A percentile compares a stretch with the other conserved stretches of the same genome.
These are phyloP conservation scores for Rusavskia elegans DNA, from an alignment of 495 filamentous ascomycete species.

Conservation along the genomic window DNA sequence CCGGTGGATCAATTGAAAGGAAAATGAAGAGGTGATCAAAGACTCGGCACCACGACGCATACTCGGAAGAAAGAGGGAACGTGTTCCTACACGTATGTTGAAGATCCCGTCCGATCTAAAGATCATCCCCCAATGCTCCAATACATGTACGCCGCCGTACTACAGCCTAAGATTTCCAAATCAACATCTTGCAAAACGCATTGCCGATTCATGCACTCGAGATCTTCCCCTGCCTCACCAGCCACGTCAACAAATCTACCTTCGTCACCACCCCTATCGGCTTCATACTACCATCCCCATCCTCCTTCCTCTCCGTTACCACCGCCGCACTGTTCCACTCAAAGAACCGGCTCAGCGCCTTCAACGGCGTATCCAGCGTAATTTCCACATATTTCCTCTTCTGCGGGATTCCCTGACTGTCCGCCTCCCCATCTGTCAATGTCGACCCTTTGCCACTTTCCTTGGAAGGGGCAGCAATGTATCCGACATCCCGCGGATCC, in stretches of 20 bases:
- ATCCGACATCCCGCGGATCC: conserved; percentile 48
- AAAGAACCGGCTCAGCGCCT: conserved; percentile 75
- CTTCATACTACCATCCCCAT: conserved; percentile 39
- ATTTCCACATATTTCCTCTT: conserved; percentile 79
- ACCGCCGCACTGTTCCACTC: conserved; percentile 96
- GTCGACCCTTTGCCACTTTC: neutral
- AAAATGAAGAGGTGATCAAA: too few relatives aligned
- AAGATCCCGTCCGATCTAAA: too few relatives aligned
- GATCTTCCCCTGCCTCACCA: conserved; percentile 56
- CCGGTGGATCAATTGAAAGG: too few relatives aligned
- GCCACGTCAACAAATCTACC: conserved; percentile 85
- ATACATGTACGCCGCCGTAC: too few relatives aligned
- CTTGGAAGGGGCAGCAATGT: conserved; percentile 2
- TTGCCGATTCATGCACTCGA: neutral
- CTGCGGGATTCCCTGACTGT: conserved; percentile 12
- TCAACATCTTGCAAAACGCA: too few relatives aligned
- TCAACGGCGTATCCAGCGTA: conserved; percentile 73
- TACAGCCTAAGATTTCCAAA: too few relatives aligned
- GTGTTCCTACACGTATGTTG: too few relatives aligned
- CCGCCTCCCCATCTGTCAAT: conserved; percentile 14
- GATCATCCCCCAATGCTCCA: too few relatives aligned
- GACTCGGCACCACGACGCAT: too few relatives aligned
- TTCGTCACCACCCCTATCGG: conserved; percentile 89
- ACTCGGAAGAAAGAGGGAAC: too few relatives aligned
- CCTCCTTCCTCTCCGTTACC: conserved; percentile 52